Evolutionary conservation across 2,329 filamentous ascomycete species (phyloP).

Genomic region (Exophiala aquamarina): DNA sequence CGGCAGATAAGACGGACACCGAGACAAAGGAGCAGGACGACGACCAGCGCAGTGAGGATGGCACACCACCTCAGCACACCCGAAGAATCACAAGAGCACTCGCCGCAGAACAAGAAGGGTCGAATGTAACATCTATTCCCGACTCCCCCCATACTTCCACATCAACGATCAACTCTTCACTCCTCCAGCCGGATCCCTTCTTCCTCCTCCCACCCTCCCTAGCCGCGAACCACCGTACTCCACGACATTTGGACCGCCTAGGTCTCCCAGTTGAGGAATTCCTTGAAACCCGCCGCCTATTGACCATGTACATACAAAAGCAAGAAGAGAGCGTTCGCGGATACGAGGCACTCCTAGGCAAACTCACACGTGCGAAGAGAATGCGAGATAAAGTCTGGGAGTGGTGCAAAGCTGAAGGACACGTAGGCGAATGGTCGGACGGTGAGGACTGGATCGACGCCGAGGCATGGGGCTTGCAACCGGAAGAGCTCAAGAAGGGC

Average conservation of each 20-base stretch:
- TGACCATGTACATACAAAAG: slow-evolving; percentile 65
- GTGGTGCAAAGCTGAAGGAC: slow-evolving; percentile 63
- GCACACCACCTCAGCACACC: slow-evolving; percentile 39
- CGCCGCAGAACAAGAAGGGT: slow-evolving; percentile 40
- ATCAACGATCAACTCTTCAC: slow-evolving; percentile 40
- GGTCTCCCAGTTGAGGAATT: slow-evolving; percentile 60
- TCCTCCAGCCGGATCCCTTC: slow-evolving; percentile 51
- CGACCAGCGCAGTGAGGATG: slow-evolving; percentile 12
- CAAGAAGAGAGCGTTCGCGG: slow-evolving; percentile 64
- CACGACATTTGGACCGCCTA: slow-evolving; percentile 50
- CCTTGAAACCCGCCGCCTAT: slow-evolving; percentile 60
- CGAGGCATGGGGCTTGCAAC: slow-evolving; percentile 58
- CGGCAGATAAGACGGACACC: slow-evolving; percentile 22
- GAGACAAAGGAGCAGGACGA: slow-evolving; percentile 12
- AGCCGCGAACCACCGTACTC: slow-evolving; percentile 56
- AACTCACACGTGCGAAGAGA: slow-evolving; percentile 59
- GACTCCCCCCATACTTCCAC: slow-evolving; percentile 32
- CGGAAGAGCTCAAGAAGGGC: slow-evolving; percentile 59
- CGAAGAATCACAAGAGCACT: slow-evolving; percentile 47
- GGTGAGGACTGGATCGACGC: slow-evolving; percentile 68
- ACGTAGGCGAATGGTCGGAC: slow-evolving; percentile 66
- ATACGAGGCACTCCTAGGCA: slow-evolving; percentile 55
- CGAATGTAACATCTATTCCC: slow-evolving; percentile 27
- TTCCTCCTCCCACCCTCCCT: slow-evolving; percentile 53
- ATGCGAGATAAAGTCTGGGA: slow-evolving; percentile 60